Conservation (phyloP, 192 early-diverging fungal genomes). For the Coemansia sp. region DNA sequence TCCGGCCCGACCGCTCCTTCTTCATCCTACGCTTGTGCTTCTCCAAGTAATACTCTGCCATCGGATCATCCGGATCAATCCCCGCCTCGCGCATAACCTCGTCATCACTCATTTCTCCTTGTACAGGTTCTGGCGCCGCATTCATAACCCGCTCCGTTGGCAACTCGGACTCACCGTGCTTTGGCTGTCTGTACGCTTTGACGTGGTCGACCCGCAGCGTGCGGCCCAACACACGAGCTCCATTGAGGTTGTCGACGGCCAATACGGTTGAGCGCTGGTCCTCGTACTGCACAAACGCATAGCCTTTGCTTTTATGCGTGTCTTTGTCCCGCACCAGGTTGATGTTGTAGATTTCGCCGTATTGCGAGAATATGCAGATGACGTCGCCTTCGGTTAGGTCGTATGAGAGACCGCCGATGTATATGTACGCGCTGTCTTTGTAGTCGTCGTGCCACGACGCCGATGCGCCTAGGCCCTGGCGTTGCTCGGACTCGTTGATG, state of each 20-base stretch:
- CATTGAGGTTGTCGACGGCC: constrained; percentile 96
- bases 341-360: constrained; percentile 87
- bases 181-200: constrained; percentile 62
- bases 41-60: constrained; percentile 68
- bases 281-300: constrained; percentile 86
- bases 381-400: constrained; percentile 92
- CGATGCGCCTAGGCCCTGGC: constrained; percentile 19
- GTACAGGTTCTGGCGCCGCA: constrained; percentile 49
- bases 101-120: constrained; percentile 23
- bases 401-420: constrained; percentile 78
- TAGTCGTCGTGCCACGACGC: constrained; percentile 91
- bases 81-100: constrained; percentile 55
- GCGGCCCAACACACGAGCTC: constrained; percentile 59
- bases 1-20: constrained; percentile 13
- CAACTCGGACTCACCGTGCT: constrained; percentile 57
- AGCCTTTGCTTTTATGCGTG: constrained; percentile 85
- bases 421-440: constrained; percentile 87
- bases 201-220: constrained; percentile 77
- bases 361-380: constrained; percentile 91
- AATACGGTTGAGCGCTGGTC: constrained; percentile 89
- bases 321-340: constrained; percentile 84
- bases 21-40: constrained; percentile 59
- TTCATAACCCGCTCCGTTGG: constrained; percentile 51
- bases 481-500: constrained; percentile 73
- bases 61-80: constrained; percentile 70